A percentile compares a stretch with the other conserved stretches of the same genome.
Conservation (phyloP, 352 stramenopile species). For the Elongisporangium undulatum region DNA sequence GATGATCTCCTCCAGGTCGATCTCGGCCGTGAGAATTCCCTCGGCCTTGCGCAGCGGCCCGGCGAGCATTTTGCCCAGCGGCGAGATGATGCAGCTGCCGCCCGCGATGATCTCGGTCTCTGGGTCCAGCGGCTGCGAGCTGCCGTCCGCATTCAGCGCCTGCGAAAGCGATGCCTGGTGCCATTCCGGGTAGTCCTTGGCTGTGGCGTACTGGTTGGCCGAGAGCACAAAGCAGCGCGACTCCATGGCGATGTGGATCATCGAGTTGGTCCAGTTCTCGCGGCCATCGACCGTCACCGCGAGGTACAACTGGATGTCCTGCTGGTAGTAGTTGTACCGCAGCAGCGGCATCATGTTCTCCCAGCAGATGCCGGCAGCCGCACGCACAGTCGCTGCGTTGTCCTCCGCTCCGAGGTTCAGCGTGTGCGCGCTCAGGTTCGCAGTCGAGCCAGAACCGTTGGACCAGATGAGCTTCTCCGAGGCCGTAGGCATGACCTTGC, state of each 20-base stretch:
- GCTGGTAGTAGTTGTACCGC: slow-evolving; percentile 20
- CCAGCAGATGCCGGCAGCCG: slow-evolving; percentile 18
- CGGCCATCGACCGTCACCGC: slow-evolving; percentile 18
- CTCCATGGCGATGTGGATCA: slow-evolving; percentile 22
- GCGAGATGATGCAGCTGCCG: slow-evolving; percentile 24
- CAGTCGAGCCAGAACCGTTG: slow-evolving; percentile 15
- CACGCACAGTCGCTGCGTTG: slow-evolving; percentile 2
- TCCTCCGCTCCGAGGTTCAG: slow-evolving; percentile 4
- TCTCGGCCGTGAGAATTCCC: slow-evolving; percentile 16
- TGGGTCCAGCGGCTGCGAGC: slow-evolving; percentile 1
- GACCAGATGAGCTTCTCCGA: slow-evolving; percentile 22
- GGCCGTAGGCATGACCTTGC: slow-evolving; percentile 23
- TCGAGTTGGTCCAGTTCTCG: slow-evolving; percentile 18
- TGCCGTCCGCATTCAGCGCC: background rate
- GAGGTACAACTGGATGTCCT: slow-evolving; percentile 19
- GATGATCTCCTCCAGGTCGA: slow-evolving; percentile 17
- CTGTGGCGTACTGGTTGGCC: slow-evolving; percentile 22
- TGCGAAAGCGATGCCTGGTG: slow-evolving; percentile 4
- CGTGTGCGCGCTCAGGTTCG: slow-evolving; percentile 14
- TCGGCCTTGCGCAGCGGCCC: slow-evolving; percentile 13
- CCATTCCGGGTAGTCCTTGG: slow-evolving; percentile 14
- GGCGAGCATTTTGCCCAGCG: slow-evolving; percentile 15
- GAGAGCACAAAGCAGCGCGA: slow-evolving; percentile 25
- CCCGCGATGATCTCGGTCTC: slow-evolving; percentile 19
- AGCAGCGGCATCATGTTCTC: slow-evolving; percentile 27